Base-by-base conservation (phyloP, 2,329 filamentous ascomycete genomes). In the Keithomyces neogunnii region DNA sequence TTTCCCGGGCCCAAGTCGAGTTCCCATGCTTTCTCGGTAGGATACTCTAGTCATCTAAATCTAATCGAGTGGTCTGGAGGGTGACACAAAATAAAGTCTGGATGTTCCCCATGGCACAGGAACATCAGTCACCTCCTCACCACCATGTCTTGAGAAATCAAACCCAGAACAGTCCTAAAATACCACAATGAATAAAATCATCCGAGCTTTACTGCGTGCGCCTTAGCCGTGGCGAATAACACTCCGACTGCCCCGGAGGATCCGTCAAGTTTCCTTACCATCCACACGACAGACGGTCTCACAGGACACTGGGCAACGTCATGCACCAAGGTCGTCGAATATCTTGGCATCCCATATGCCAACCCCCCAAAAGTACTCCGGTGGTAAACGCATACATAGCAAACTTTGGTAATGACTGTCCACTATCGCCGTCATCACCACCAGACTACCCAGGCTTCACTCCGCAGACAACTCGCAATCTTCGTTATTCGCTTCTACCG, bases 291-390 rank as follows among this genome's bases (percentile, higher is more conserved):
- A 3, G 69, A 61, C 32, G 69, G 69, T 0, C 57, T 71, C n/a
- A 64, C 55, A 0, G 68, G 69, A 2, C 68, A 70, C 42, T 9
- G 57, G 0, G 63, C 63, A 0, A 53, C 57, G 45, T 63, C 63
- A 47, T 62, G 61, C 4, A 33, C 55, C 0, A 60, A 59, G 19
- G 68, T 72, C 6, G 32, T 65, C 5, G 68, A 72, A 53, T 72
- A 68, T 46, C 59, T 71, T 1, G 69, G 69, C 39, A 70, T 74
- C 13, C 65, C 67, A 3, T 73, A 69, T 48, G 70, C 66, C 6
- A 64, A 65, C 26, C 64, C 69, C 70, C 5, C 50, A 64, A n/a
- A 56, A 51, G 3, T 61, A 68, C 43, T 51, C n/a, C 13, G 50
- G 51, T 8, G 54, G 49, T 13, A 45, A 38, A 28, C 36, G 19